Conservation (phyloP, 345 rosid species). For the Brassica cretica region DNA sequence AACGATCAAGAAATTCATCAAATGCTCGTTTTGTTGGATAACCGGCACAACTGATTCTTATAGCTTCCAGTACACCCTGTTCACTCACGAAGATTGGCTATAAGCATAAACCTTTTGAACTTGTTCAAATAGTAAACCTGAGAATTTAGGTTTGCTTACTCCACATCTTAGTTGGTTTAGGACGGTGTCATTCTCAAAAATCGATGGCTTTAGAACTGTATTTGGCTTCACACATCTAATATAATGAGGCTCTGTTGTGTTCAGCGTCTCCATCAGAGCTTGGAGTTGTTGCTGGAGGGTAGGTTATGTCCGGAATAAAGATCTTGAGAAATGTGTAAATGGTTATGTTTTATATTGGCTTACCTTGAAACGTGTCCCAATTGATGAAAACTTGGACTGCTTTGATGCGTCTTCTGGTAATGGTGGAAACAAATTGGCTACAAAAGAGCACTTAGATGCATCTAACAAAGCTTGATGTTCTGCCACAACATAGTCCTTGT, state of each 20-base stretch:
- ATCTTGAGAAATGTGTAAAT: slow-evolving; percentile 18
- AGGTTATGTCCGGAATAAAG: slow-evolving; percentile 33
- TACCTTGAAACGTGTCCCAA: slow-evolving; percentile 79
- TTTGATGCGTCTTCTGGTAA: slow-evolving; percentile 69
- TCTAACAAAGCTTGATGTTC: slow-evolving; percentile 73
- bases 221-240: slow-evolving; percentile 74
- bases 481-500: slow-evolving; percentile 77
- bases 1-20: slow-evolving; percentile 75
- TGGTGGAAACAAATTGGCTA: slow-evolving; percentile 72
- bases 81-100: slow-evolving; percentile 13
- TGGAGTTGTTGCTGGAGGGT: slow-evolving; percentile 65
- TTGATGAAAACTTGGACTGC: slow-evolving; percentile 78
- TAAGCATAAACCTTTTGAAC: slow-evolving; percentile 4
- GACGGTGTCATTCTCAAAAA: slow-evolving; percentile 58
- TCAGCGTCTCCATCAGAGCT: slow-evolving; percentile 62
- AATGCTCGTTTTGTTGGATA: slow-evolving; percentile 81
- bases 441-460: slow-evolving; percentile 65
- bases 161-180: slow-evolving; percentile 66
- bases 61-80: slow-evolving; percentile 92
- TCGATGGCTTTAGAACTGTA: slow-evolving; percentile 56
- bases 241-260: slow-evolving; percentile 67
- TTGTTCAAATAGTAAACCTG: slow-evolving; percentile 13
- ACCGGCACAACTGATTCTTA: slow-evolving; percentile 83
- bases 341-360: slow-evolving; percentile 7
- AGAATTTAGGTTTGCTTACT: slow-evolving; percentile 48